These are phyloP conservation scores for Exsudoporus frostii DNA, from an alignment of 768 basidiomycete genomes.

Conservation along the genomic window DNA sequence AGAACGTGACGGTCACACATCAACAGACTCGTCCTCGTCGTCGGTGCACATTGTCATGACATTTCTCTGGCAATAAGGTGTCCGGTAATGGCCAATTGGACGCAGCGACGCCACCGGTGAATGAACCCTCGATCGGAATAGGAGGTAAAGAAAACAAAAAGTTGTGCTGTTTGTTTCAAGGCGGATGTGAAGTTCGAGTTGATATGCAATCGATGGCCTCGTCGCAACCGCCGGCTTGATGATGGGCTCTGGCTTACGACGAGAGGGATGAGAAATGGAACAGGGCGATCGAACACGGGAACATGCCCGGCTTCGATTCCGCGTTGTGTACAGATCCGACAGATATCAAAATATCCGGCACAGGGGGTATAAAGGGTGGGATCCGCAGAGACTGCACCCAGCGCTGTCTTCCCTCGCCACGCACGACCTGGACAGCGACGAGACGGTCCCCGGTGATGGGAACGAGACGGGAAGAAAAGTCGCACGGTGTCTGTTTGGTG, in stretches of 20 bases:
- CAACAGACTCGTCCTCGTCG: background rate
- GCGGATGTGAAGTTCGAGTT: too few relatives aligned
- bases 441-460: background rate
- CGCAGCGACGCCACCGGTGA: background rate
- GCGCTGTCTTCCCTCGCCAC: conserved; percentile 4
- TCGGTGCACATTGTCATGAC: too few relatives aligned
- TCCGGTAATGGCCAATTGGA: conserved; percentile 10
- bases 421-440: background rate
- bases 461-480: conserved; percentile 24
- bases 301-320: conserved; percentile 19
- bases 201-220: too few relatives aligned
- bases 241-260: too few relatives aligned
- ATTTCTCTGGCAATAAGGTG: too few relatives aligned
- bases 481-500: conserved; percentile 21
- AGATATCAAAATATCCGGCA: conserved; percentile 14
- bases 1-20: conserved; percentile 23
- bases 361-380: conserved; percentile 12
- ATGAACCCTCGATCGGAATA: background rate
- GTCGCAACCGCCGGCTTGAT: too few relatives aligned
- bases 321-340: conserved; percentile 15
- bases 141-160: background rate
- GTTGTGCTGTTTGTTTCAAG: too few relatives aligned
- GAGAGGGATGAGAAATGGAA: too few relatives aligned
- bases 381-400: background rate
- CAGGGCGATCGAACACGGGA: conserved; percentile 14